Evolutionary conservation across 2,329 filamentous ascomycete genomes (phyloP).

Genomic region (Arachnopeziza araneosa): DNA sequence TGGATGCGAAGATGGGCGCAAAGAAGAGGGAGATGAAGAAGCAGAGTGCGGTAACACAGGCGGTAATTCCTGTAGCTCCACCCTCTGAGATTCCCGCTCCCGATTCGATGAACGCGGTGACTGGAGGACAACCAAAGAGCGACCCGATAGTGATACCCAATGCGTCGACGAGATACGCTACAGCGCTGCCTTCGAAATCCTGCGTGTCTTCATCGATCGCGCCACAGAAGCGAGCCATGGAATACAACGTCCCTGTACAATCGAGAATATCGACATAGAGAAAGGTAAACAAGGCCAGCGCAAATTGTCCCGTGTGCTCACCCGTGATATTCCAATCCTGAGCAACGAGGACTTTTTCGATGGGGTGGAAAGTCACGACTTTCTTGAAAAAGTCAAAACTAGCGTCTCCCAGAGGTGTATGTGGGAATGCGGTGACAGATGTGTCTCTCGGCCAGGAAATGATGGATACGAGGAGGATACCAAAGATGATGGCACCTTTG

Average conservation of each 20-base stretch:
- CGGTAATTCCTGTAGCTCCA: conserved; percentile 77
- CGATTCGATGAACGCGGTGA: conserved; percentile 85
- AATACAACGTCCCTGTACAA: conserved; percentile 79
- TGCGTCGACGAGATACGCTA: conserved; percentile 81
- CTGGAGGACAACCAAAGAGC: conserved; percentile 70
- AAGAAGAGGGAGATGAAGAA: conserved; percentile 89
- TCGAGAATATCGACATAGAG: conserved; percentile 88
- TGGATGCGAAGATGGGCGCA: conserved; percentile 83
- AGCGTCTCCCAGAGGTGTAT: conserved; percentile 61
- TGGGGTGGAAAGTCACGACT: conserved; percentile 79
- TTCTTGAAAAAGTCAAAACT: conserved; percentile 83
- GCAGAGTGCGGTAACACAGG: conserved; percentile 71
- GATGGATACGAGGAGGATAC: conserved; percentile 77
- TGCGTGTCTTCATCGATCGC: conserved; percentile 76
- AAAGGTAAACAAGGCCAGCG: conserved; percentile 80
- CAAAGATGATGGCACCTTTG: conserved; percentile 80
- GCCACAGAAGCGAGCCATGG: conserved; percentile 80
- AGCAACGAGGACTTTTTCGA: conserved; percentile 61
- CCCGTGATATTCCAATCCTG: conserved; percentile 66
- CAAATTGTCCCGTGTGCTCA: conserved; percentile 68
- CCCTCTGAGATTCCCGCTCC: conserved; percentile 86
- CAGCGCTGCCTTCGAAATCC: conserved; percentile 80
- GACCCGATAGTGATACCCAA: conserved; percentile 74
- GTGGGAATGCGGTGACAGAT: conserved; percentile 73
- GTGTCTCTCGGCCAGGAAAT: conserved; percentile 83